phyloP scores from a whole-genome alignment of 257 asterid species.

The Nyctanthes arbortristis region DNA sequence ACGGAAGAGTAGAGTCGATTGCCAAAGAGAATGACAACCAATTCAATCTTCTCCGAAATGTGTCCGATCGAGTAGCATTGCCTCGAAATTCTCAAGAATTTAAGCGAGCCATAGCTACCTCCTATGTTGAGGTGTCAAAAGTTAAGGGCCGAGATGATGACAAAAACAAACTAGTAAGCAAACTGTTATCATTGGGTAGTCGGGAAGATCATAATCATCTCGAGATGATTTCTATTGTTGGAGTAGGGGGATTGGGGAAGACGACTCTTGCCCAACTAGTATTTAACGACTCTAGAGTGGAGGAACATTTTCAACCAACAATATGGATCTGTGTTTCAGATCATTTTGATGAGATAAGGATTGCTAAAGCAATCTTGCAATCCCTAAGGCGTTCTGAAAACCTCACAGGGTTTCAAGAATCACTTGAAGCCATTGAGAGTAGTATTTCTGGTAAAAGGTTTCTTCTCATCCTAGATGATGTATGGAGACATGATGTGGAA shows the following conservation, averaged over 20 bases:
- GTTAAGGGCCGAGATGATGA: neutral
- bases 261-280: neutral
- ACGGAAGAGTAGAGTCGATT: constrained; percentile 3
- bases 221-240: neutral
- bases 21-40: neutral
- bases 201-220: no score
- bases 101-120: neutral
- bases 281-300: neutral
- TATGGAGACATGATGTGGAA: neutral
- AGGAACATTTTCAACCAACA: no score
- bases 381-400: no score
- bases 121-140: neutral
- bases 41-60: neutral
- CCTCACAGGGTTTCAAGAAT: no score
- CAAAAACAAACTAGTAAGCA: neutral
- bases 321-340: constrained; percentile 1
- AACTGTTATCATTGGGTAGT: neutral
- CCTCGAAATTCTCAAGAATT: neutral
- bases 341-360: neutral
- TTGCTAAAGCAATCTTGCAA: constrained; percentile 1
- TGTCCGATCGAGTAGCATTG: neutral
- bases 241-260: constrained; percentile 14
- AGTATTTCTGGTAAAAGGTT: neutral
- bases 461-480: constrained; percentile 14
- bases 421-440: neutral